Base-by-base conservation (phyloP, 441 rosid species). In the Pelargonium citronellum region DNA sequence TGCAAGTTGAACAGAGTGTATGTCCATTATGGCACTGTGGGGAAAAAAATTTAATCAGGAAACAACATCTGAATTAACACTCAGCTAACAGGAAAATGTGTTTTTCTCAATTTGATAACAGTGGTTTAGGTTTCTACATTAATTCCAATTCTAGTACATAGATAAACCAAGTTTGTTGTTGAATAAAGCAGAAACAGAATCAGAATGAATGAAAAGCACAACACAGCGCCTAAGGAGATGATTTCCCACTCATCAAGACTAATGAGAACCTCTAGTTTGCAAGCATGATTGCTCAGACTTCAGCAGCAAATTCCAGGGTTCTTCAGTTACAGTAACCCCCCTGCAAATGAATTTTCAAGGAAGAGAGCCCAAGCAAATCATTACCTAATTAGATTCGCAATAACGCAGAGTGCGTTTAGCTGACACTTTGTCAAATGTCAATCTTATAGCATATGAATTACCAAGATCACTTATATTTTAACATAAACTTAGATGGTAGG, bases 1-100 rank as follows among this genome's bases (percentile, higher is more conserved):
- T 95, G 81, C 97, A 91, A 51, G 90, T 89, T 60, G 97, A 95
- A 81, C 99, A 95, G n/a, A 95, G 90, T 7, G 99, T 95, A 75
- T 91, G 99, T 13, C 97, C 99, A 71, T 91, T 91, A 82, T 87
- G 99, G 82, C 97, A 91, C 99, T 95, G 96, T 81, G 75, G 57
- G 72, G 10, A 62, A 57, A 71, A 71, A 6, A 71, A 6, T 24
- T 46, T 30, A 1, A 4, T 3, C 11, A 43, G 47, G 11, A 43
- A 43, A 43, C 11, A 43, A 43, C 47, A 43, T 43, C 2, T 43
- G 10, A 43, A 10, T 43, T 43, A 43, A 43, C 47, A 43, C 47
- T 6, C 8, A 43, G 6, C 47, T 43, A 10, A 43, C 47, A 43
- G 47, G 47, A 3, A 43, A 43, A 0, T 43, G 10, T 43, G 47